Conservation (phyloP, 768 basidiomycete genomes). For the Sistotremastrum suecicum region DNA sequence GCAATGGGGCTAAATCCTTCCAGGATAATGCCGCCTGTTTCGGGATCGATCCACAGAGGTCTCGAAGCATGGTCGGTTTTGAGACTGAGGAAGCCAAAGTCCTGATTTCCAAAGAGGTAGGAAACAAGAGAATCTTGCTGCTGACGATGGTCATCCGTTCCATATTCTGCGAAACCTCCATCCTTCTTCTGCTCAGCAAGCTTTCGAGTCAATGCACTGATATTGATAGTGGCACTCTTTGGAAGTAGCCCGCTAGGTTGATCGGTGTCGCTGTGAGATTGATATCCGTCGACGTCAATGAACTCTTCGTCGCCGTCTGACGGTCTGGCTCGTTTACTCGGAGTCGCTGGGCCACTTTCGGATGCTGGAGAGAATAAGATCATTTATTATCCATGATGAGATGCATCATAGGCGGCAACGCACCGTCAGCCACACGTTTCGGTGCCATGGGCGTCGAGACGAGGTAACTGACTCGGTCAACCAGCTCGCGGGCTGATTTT, state of each 20-base stretch:
- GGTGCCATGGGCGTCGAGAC: conserved; percentile 16
- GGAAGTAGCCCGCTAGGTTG: conserved; percentile 32
- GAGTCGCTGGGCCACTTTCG: not conserved
- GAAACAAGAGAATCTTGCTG: conserved; percentile 68
- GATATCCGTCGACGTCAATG: conserved; percentile 6
- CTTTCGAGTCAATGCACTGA: conserved; percentile 71
- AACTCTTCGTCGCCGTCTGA: conserved; percentile 5
- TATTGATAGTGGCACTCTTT: conserved; percentile 69
- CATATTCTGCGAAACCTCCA: conserved; percentile 28
- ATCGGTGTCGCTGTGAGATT: conserved; percentile 3
- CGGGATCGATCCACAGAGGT: conserved; percentile 92
- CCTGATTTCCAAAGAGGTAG: conserved; percentile 64
- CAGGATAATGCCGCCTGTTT: conserved; percentile 85
- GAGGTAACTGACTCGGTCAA: no score
- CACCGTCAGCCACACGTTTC: conserved; percentile 29
- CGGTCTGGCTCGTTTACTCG: conserved; percentile 2
- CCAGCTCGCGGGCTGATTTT: no score
- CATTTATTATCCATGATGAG: conserved; percentile 15
- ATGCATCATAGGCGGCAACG: conserved; percentile 2
- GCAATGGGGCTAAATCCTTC: conserved; percentile 97
- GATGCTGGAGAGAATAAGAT: no score
- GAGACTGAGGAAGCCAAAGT: conserved; percentile 76
- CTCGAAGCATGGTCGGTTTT: conserved; percentile 86
- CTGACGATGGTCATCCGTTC: conserved; percentile 49
- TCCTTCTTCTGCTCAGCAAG: conserved; percentile 44